A percentile compares a stretch with the other conserved stretches of the same genome.
phyloP scores from a whole-genome alignment of 1,284 basidiomycete genomes.

The Tetrapyrgos nigripes region DNA sequence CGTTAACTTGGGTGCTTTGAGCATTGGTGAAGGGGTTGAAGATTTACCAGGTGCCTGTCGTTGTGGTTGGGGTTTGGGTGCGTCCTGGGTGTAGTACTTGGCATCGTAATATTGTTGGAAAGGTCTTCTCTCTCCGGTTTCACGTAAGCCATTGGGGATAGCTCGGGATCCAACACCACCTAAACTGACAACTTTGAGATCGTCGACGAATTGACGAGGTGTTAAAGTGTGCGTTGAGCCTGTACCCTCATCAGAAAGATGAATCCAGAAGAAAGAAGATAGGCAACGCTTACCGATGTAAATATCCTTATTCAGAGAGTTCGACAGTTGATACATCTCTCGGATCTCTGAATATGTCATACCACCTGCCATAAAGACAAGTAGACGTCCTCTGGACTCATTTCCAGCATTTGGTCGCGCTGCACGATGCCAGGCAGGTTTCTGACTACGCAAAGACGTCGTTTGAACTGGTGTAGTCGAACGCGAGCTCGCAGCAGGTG shows the following conservation, averaged over 20 bases:
- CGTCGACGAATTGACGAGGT: conserved; percentile 86
- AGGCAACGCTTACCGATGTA: conserved; percentile 75
- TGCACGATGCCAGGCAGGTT: conserved; percentile 86
- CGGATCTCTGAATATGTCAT: conserved; percentile 97
- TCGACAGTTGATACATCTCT: conserved; percentile 84
- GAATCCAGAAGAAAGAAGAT: not conserved
- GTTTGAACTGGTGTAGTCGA: conserved; percentile 58
- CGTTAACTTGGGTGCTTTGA: conserved; percentile 45
- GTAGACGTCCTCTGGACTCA: conserved; percentile 80
- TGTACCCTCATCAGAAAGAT: conserved; percentile 35
- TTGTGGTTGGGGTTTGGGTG: conserved; percentile 53
- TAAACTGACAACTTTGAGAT: conserved; percentile 86
- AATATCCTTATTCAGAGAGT: conserved; percentile 83
- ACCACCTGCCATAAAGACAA: conserved; percentile 95
- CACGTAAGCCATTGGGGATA: conserved; percentile 77
- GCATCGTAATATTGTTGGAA: conserved; percentile 82
- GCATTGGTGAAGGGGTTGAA: conserved; percentile 25
- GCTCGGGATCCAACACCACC: conserved; percentile 76
- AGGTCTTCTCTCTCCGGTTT: conserved; percentile 53
- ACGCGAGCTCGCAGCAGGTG: conserved; percentile 50
- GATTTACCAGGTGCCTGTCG: conserved; percentile 38
- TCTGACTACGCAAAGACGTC: conserved; percentile 83
- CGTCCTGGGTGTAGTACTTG: conserved; percentile 73
- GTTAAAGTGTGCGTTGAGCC: conserved; percentile 92
- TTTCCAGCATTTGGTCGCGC: conserved; percentile 56